Percentiles rank a stretch among this genome's conserved stretches.
Conservation (phyloP, 106 monocot genomes). For the Platanthera zijinensis region DNA sequence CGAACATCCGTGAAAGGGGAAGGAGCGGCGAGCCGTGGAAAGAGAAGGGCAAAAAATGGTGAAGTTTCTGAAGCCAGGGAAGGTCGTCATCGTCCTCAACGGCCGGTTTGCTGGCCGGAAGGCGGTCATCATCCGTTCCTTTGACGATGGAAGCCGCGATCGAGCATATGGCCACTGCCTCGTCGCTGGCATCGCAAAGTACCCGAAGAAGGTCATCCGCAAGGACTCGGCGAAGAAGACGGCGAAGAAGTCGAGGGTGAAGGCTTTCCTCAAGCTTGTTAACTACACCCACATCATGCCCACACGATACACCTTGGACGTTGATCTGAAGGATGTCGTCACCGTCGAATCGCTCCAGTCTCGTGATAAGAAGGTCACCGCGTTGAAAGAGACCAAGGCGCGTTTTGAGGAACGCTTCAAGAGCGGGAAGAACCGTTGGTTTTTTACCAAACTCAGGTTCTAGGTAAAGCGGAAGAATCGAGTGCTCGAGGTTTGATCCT, state of each 20-base stretch:
- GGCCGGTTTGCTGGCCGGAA: slow-evolving; percentile 58
- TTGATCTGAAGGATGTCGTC: slow-evolving; percentile 54
- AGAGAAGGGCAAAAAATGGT: slow-evolving; percentile 25
- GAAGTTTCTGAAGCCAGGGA: slow-evolving; percentile 60
- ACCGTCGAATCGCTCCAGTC: slow-evolving; percentile 34
- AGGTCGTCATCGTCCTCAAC: slow-evolving; percentile 58
- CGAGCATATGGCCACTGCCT: slow-evolving; percentile 58
- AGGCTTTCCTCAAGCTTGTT: slow-evolving; percentile 58
- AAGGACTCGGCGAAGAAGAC: slow-evolving; percentile 57
- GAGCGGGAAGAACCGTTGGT: slow-evolving; percentile 63
- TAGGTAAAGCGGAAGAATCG: not conserved
- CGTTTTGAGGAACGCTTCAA: slow-evolving; percentile 62
- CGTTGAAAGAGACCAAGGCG: slow-evolving; percentile 42
- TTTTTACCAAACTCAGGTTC: slow-evolving; percentile 56
- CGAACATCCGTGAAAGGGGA: not conserved
- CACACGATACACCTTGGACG: slow-evolving; percentile 50
- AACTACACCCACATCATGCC: slow-evolving; percentile 72
- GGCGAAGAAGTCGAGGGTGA: slow-evolving; percentile 40
- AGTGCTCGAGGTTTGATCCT: not conserved
- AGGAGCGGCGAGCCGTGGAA: not conserved
- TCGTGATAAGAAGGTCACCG: slow-evolving; percentile 43
- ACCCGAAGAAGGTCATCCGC: slow-evolving; percentile 59
- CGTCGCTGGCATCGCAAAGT: slow-evolving; percentile 47
- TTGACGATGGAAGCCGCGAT: slow-evolving; percentile 60
- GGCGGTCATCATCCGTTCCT: slow-evolving; percentile 49